Percentiles rank a stretch among this genome's conserved stretches.
Evolutionary conservation across 2,329 filamentous ascomycete species (phyloP).

Genomic region (Trichoderma atrobrunneum): DNA sequence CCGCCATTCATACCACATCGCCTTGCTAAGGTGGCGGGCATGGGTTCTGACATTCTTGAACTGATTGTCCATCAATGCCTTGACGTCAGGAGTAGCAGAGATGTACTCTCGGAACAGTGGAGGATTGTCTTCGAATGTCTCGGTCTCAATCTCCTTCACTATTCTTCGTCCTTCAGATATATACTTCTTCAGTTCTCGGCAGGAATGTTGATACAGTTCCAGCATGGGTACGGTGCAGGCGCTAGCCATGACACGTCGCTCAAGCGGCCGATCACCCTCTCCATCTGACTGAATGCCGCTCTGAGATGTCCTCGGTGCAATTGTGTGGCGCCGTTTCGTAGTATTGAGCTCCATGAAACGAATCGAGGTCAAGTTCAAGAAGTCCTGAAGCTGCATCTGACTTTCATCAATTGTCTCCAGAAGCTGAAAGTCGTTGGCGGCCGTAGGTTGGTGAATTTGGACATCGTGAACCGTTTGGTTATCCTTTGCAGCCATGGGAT

Average conservation of each 20-base stretch:
- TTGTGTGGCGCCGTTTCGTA: constrained; percentile 85
- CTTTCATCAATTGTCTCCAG: constrained; percentile 52
- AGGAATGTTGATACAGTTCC: constrained; percentile 92
- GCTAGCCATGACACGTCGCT: constrained; percentile 80
- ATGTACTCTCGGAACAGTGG: constrained; percentile 90
- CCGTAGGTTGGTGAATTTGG: constrained; percentile 42
- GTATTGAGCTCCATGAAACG: constrained; percentile 99
- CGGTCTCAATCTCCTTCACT: constrained; percentile 84
- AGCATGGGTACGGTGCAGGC: constrained; percentile 91
- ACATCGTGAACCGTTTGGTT: constrained; percentile 46
- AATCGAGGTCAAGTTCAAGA: constrained; percentile 92
- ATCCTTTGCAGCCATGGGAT: constrained; percentile 54
- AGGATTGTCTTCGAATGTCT: constrained; percentile 87
- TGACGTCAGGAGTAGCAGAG: constrained; percentile 77
- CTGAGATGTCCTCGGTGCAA: constrained; percentile 53
- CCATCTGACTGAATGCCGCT: constrained; percentile 41
- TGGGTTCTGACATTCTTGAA: constrained; percentile 97
- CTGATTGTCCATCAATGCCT: constrained; percentile 87
- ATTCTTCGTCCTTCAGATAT: constrained; percentile 90
- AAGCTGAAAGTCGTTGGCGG: constrained; percentile 42
- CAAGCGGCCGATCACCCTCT: constrained; percentile 59
- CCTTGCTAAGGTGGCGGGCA: constrained; percentile 84
- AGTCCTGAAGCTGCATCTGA: constrained; percentile 81
- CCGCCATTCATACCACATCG: constrained; percentile 98
- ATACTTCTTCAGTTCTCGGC: constrained; percentile 92